Evolutionary conservation across 1,284 basidiomycete species (phyloP).

Genomic region (Meripilus lineatus): DNA sequence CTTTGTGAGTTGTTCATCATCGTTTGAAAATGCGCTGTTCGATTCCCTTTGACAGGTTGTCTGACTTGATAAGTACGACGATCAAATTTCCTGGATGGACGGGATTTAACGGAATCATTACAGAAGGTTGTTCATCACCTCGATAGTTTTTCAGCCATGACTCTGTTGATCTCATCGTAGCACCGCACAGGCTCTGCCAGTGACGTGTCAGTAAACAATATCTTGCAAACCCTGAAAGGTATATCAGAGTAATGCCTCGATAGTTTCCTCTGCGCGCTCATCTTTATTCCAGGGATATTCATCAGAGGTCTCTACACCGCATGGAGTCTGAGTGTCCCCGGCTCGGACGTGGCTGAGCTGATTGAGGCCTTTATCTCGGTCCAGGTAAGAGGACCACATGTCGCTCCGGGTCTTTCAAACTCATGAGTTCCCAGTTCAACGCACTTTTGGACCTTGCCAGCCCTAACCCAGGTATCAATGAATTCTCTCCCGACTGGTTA

Average conservation of each 20-base stretch:
- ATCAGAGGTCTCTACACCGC: slow-evolving; percentile 7
- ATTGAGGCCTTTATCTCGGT: slow-evolving; percentile 6
- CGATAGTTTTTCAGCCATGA: too few relatives aligned
- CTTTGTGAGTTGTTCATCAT: slow-evolving; percentile 1
- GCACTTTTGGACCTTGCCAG: slow-evolving; percentile 7
- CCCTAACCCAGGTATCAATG: neutral
- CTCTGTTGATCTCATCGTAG: neutral
- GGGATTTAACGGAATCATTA: slow-evolving; percentile 1
- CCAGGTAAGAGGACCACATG: too few relatives aligned
- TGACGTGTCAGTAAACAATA: neutral
- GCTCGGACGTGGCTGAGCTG: slow-evolving; percentile 1
- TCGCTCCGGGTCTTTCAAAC: too few relatives aligned
- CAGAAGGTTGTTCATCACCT: slow-evolving; percentile 2
- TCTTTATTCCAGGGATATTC: slow-evolving; percentile 6
- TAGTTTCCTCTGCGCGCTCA: too few relatives aligned
- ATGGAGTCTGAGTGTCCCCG: neutral
- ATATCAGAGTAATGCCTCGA: too few relatives aligned
- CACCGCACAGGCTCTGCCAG: neutral
- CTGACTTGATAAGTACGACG: neutral
- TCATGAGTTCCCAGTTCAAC: neutral
- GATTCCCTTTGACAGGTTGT: neutral
- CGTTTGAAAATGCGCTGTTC: neutral
- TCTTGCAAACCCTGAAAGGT: too few relatives aligned
- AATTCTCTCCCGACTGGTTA: slow-evolving; percentile 6
- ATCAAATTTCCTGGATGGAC: slow-evolving; percentile 7